Evolutionary conservation across 2,329 filamentous ascomycete species (phyloP).

Genomic region (Talaromyces albobiverticillius): DNA sequence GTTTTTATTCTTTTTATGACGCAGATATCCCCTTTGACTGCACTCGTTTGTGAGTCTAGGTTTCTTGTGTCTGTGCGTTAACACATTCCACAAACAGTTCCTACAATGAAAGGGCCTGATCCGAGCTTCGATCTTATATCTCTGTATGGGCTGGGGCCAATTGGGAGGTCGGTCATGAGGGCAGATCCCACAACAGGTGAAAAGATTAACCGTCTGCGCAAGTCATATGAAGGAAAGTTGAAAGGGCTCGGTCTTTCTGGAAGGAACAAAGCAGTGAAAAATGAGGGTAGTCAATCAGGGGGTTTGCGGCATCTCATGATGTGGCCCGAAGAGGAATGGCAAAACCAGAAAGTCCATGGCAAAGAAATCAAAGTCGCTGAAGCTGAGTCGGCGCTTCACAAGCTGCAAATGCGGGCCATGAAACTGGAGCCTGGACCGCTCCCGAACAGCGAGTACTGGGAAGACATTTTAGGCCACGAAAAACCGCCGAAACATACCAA

Average conservation of each 20-base stretch:
- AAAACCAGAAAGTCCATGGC: constrained; percentile 47
- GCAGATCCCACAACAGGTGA: constrained; percentile 61
- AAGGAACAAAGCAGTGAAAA: constrained; percentile 48
- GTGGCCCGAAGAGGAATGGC: constrained; percentile 52
- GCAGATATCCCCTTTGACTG: constrained; percentile 35
- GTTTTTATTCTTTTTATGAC: constrained; percentile 19
- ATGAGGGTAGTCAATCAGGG: constrained; percentile 37
- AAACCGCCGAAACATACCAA: constrained; percentile 42
- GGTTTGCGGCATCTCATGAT: constrained; percentile 42
- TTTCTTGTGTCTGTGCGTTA: constrained; percentile 39
- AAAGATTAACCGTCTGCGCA: constrained; percentile 62
- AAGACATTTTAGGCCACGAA: constrained; percentile 48
- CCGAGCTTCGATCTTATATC: constrained; percentile 58
- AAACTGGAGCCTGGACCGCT: constrained; percentile 47
- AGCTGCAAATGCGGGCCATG: constrained; percentile 43
- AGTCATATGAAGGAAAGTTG: constrained; percentile 52
- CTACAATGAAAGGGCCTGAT: constrained; percentile 54
- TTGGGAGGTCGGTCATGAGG: constrained; percentile 59
- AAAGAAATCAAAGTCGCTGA: constrained; percentile 46
- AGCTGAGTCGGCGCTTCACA: constrained; percentile 40
- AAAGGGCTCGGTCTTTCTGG: constrained; percentile 47
- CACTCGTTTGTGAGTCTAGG: constrained; percentile 22
- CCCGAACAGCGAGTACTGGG: constrained; percentile 48
- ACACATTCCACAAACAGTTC: constrained; percentile 41
- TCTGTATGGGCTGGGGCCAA: constrained; percentile 55